Base-by-base conservation (phyloP, 2,329 filamentous ascomycete genomes). In the Mollisia scopiformis region DNA sequence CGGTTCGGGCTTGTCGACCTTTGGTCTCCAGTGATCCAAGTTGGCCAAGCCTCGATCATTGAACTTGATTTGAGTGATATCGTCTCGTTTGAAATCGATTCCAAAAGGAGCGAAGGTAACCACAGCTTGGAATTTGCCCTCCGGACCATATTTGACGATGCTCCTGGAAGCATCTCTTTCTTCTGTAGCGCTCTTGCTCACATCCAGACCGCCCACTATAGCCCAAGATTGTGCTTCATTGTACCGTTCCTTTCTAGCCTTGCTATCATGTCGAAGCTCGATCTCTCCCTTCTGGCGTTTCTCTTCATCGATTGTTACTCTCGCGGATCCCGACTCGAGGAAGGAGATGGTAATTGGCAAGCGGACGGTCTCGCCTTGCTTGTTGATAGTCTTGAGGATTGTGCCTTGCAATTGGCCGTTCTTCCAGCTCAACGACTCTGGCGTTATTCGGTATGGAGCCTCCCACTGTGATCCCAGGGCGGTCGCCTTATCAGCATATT, bases 11-110 rank as follows among this genome's bases (percentile, higher is more conserved):
- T 69, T 80, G 57, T 97, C 93, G 16, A 92, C 77, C 83, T 97
- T 96, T 46, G 89, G 84, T 62, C 95, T 84, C 95, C 95, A 99
- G 74, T 99, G 95, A 75, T 99, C 95, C 74, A 98, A 78, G 72
- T 98, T 99, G 75, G 99, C 75, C 64, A 96, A 79, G 0, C 94
- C 94, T n/a, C 89, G 87, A 68, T 93, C 88, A 72, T 99, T 99
- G 76, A 99, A 82, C 72, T 89, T 91, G 75, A 99, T 83, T 63
- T 98, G 92, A 0, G 89, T 89, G 66, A 85, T 80, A 1, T 91
- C 93, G 69, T 95, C 90, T 47, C 93, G 84, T 76, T 90, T 89
- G 74, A 99, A 99, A 51, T 96, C 90, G 56, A 98, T 84, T 37
- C 83, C 83, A 66, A 98, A 96, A 0, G 95, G 95, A 1, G 87